Evolutionary conservation across 495 filamentous ascomycete genomes (phyloP).

Genomic region (Mycothermus thermophilus): DNA sequence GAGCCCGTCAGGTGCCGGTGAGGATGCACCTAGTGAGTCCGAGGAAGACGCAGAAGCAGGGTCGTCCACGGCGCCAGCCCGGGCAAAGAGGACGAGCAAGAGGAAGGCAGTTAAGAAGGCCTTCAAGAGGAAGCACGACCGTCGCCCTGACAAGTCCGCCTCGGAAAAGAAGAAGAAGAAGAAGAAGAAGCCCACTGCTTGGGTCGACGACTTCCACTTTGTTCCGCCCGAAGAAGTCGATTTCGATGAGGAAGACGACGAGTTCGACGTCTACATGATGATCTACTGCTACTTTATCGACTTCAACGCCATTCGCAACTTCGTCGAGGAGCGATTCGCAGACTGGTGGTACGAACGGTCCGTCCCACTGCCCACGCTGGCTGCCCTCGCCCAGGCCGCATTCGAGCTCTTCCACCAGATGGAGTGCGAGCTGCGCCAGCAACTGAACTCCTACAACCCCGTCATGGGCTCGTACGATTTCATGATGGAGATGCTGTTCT

Average conservation of each 20-base stretch:
- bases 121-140: conserved; percentile 2
- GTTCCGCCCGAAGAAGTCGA: not conserved
- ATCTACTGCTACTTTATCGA: conserved; percentile 24
- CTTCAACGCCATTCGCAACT: conserved; percentile 19
- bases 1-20: not conserved
- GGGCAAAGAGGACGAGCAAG: conserved; percentile 8
- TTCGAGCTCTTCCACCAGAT: conserved; percentile 19
- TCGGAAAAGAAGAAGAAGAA: conserved; percentile 9
- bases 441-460: conserved; percentile 4
- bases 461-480: conserved; percentile 9
- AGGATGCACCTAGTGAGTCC: conserved; percentile 2
- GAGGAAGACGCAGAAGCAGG: not conserved
- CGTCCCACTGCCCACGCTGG: conserved; percentile 10
- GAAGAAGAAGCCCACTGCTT: conserved; percentile 2
- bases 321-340: conserved; percentile 17
- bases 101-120: conserved; percentile 13
- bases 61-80: not conserved
- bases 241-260: conserved; percentile 10
- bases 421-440: conserved; percentile 14
- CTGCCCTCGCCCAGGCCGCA: conserved; percentile 20
- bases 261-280: conserved; percentile 21
- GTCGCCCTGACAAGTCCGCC: too few species aligned
- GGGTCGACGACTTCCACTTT: conserved; percentile 13
- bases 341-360: conserved; percentile 16
- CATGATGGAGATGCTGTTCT: conserved; percentile 16